Conservation (phyloP, 225 moss, liverwort and hornwort genomes). For the Climacium dendroides region DNA sequence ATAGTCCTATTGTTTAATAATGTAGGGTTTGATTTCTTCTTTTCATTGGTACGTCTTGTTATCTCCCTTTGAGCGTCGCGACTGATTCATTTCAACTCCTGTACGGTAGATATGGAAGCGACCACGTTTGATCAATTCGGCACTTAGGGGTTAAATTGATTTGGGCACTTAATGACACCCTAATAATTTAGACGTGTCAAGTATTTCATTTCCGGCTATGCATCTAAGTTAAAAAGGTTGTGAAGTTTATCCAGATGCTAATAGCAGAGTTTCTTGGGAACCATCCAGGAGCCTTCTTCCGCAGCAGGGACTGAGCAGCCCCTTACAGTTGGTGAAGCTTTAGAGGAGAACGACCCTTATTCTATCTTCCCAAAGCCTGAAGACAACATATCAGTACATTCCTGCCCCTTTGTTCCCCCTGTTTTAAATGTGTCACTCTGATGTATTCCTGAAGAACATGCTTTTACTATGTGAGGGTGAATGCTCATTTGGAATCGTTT, state of each 20-base stretch:
- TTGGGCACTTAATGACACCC: background rate
- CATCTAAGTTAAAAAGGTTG: background rate
- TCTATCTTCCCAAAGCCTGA: slow-evolving; percentile 81
- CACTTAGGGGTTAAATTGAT: background rate
- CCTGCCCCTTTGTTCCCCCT: background rate
- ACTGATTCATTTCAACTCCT: background rate
- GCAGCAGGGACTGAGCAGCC: slow-evolving; percentile 17
- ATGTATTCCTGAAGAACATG: background rate
- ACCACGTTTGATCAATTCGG: background rate
- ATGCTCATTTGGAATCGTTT: background rate
- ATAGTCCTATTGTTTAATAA: background rate
- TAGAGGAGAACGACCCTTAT: slow-evolving; percentile 76
- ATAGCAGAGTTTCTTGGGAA: background rate
- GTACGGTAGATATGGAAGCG: background rate
- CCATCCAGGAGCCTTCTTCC: slow-evolving; percentile 15
- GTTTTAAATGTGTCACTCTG: background rate
- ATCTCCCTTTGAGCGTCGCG: background rate
- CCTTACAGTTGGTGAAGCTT: slow-evolving; percentile 12
- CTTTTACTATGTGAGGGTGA: background rate
- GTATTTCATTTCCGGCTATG: background rate
- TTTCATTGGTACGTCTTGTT: background rate
- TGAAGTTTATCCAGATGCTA: background rate
- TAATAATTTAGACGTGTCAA: background rate
- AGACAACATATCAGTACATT: slow-evolving; percentile 64
- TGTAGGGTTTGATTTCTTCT: background rate